Evolutionary conservation across 192 early-diverging fungal species (phyloP).

Genomic region (Backusella australiensis): DNA sequence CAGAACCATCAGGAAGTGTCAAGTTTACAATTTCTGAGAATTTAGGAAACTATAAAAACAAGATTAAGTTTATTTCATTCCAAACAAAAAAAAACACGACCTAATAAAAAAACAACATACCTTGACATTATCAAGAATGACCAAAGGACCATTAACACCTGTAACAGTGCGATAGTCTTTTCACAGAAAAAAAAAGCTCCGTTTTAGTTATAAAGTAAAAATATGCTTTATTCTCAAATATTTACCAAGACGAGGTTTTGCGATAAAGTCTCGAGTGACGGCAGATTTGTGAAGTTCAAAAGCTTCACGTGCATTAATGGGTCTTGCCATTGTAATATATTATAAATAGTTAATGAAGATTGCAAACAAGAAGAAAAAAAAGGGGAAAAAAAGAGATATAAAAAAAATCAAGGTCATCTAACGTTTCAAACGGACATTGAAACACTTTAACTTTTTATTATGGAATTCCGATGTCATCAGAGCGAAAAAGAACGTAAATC

Average conservation of each 20-base stretch:
- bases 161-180: slow-evolving; percentile 96
- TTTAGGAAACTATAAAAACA: slow-evolving; percentile 77
- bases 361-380: slow-evolving; percentile 9
- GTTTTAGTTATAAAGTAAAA: slow-evolving; percentile 6
- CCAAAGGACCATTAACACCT: slow-evolving; percentile 97
- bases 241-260: slow-evolving; percentile 86
- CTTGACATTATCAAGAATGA: slow-evolving; percentile 99
- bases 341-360: no score
- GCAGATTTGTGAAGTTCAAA: slow-evolving; percentile 82
- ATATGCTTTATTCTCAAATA: neutral
- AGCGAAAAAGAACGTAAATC: neutral
- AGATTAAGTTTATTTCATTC: neutral
- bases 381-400: slow-evolving; percentile 1
- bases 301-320: slow-evolving; percentile 54
- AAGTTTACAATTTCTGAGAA: slow-evolving; percentile 97
- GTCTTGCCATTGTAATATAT: slow-evolving; percentile 4
- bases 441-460: neutral
- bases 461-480: slow-evolving; percentile 5
- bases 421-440: neutral
- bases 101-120: slow-evolving; percentile 36
- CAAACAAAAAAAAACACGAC: neutral
- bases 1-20: slow-evolving; percentile 94
- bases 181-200: neutral
- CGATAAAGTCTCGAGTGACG: slow-evolving; percentile 81
- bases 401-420: slow-evolving; percentile 5